Base-by-base conservation (phyloP, 2,329 filamentous ascomycete species). In the Alternaria atra region DNA sequence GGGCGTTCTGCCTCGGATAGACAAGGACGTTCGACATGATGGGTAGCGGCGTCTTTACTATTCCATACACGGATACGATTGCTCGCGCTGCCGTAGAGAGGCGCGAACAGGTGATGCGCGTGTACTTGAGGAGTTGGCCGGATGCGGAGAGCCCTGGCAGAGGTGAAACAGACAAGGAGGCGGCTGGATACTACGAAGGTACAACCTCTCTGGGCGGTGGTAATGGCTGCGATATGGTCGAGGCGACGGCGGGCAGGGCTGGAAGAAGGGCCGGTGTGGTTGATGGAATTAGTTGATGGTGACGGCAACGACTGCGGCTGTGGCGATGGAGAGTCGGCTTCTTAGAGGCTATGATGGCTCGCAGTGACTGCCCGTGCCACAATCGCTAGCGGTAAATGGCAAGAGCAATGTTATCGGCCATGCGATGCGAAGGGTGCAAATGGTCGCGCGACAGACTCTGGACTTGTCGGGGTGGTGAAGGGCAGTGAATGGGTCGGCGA, bases 271-370 rank as follows among this genome's bases (percentile, higher is more conserved):
- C 40, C 40, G 25, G 42, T 27, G 43, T 9, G 25, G 40, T 27
- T 56, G 57, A 52, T 32, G 37, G 20, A 46, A n/a, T 50, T 13
- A 34, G 55, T 43, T 42, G 53, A 64, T 72, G 71, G 67, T 72
- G 70, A 72, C 63, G 70, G 72, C 60, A 58, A 69, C 63, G 68
- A 72, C 55, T 67, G 61, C 59, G 62, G 56, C 35, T 57, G 71
- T 70, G 72, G 71, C 70, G 65, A 73, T 46, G 50, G 59, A 66
- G 68, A 53, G 60, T 54, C 58, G 55, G 64, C 58, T 54, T 59
- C 44, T 52, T 46, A 39, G 61, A 58, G 52, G 61, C 53, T 53
- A 63, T 50, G 60, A 37, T 47, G 44, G 52, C 42, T 39, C 47
- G 50, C 47, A 34, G 63, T 58, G 65, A 63, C 50, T 56, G 63